Conservation (phyloP, 768 basidiomycete species). For the Russula emetica region DNA sequence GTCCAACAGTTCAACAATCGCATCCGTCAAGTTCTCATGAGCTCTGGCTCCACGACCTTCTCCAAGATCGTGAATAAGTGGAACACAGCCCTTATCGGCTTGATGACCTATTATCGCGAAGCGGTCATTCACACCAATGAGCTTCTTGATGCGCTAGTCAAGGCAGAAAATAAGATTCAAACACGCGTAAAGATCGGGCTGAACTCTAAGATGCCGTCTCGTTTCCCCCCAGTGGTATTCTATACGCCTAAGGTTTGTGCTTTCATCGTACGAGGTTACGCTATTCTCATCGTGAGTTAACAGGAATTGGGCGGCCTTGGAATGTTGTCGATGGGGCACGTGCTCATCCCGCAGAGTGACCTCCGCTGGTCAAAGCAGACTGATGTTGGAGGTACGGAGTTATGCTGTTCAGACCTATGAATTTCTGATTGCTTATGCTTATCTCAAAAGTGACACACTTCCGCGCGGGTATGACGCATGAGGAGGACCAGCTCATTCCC, state of each 20-base stretch:
- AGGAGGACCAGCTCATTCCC: conserved; percentile 92
- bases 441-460: conserved; percentile 81
- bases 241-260: conserved; percentile 80
- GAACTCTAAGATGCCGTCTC: conserved; percentile 99
- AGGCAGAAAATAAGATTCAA: conserved; percentile 99
- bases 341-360: conserved; percentile 96
- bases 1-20: conserved; percentile 98
- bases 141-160: conserved; percentile 91
- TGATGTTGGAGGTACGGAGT: conserved; percentile 70
- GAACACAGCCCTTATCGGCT: conserved; percentile 92
- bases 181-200: conserved; percentile 99
- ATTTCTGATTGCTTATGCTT: neutral
- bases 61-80: conserved; percentile 99
- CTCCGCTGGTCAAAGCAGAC: conserved; percentile 98
- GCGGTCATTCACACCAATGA: conserved; percentile 98
- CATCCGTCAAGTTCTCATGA: conserved; percentile 95
- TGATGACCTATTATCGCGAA: conserved; percentile 98
- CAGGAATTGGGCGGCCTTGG: conserved; percentile 95
- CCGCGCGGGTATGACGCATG: conserved; percentile 97
- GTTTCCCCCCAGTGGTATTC: conserved; percentile 96
- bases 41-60: conserved; percentile 97
- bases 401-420: neutral
- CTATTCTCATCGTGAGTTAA: conserved; percentile 15
- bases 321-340: conserved; percentile 99
- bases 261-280: conserved; percentile 11